Base-by-base conservation (phyloP, 495 filamentous ascomycete genomes). In the Aspergillus bridgeri region DNA sequence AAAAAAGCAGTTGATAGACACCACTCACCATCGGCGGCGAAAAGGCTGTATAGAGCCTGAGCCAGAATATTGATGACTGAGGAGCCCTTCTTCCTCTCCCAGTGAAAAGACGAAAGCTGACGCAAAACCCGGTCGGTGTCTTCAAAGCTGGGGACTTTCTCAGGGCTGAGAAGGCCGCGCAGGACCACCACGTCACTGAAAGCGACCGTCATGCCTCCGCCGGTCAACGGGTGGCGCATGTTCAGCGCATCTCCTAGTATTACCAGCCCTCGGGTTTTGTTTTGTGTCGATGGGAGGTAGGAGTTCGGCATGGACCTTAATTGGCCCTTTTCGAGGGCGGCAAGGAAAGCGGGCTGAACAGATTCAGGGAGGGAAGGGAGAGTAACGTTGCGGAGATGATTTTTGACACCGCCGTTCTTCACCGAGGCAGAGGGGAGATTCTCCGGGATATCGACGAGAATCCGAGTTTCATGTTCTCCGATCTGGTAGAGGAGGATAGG, bases 401-500 rank as follows among this genome's bases (percentile, higher is more conserved):
- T 84, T 61, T 91, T 89, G 8, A 96, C 88, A 49, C 92, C 92
- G 60, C 95, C 93, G 44, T 80, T 82, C 21, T 82, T 77, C 9
- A 84, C 65, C 0, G 81, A 77, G 0, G 93, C 92, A 5, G 83
- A 81, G n/a, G 91, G 85, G 3, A 86, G 71, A 64, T 86, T 84
- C 51, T 89, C 86, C 18, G 91, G 92, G n/a, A 98, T 82, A 73
- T 98, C 92, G 64, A 98, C 82, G 13, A 98, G 81, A 19, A 89
- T 89, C 47, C 94, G 83, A 4, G 94, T 98, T 72, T 97, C 94
- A 75, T 88, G 91, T 13, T 90, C 89, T 63, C 95, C 93, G 72
- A 98, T 98, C 75, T 98, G 94, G 78, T 98, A 98, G 57, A 98
- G 82, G 19, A 98, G 85, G 46, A 96, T 86, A 1, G 93, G 93